phyloP scores from a whole-genome alignment of 169 alveolate genomes.

The Plasmodium gonderi region DNA sequence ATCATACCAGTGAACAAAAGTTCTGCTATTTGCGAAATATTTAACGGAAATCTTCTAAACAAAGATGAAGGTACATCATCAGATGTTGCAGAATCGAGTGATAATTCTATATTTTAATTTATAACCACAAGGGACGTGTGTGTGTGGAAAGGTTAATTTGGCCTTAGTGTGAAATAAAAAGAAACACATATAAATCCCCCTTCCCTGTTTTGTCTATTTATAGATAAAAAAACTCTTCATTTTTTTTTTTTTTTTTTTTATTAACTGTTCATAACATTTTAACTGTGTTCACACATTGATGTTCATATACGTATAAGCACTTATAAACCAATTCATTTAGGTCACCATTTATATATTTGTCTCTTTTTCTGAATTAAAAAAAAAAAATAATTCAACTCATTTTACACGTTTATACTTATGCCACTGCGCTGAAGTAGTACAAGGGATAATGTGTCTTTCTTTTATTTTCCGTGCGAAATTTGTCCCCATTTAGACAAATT shows the following conservation, averaged over 20 bases:
- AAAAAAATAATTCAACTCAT: no score
- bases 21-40: conserved; percentile 6
- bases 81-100: conserved; percentile 47
- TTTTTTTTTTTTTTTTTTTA: neutral
- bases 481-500: neutral
- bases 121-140: neutral
- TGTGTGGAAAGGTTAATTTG: neutral
- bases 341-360: no score
- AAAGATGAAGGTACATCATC: neutral
- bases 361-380: no score
- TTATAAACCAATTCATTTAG: no score
- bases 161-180: neutral
- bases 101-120: conserved; percentile 61
- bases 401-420: no score
- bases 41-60: neutral
- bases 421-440: no score
- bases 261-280: neutral
- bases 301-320: no score
- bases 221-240: neutral
- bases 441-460: no score
- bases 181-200: neutral
- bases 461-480: neutral
- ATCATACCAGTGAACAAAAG: conserved; percentile 64
- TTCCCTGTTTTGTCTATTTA: neutral
- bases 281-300: no score